Evolutionary conservation across 345 rosid species (phyloP), one percentile per base, ranked within the genome.

Genomic region (Brassica cretica): DNA sequence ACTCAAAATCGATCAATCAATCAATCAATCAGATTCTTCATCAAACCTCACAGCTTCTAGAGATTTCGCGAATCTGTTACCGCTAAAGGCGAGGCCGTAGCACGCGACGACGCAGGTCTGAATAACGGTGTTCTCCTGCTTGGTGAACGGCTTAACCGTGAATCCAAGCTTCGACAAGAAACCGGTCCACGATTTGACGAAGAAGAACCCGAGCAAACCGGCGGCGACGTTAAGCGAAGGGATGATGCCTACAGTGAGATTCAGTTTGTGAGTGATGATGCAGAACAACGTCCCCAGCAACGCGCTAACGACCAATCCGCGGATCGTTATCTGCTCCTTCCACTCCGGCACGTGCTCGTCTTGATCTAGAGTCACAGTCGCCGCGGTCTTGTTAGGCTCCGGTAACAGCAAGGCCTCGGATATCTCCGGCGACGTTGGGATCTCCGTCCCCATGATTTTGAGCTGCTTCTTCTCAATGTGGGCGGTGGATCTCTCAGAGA

Each of bases 161-260:
- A 51, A 51, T 51, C 19, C 56, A 5, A 51, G 56, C 56, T 51
- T 51, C 56, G 56, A n/a, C 56, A 51, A n/a, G 6, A 51, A 51
- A 51, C 56, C 56, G 19, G 56, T 51, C 56, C 56, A 51, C 56
- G 56, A 51, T 51, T 51, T 51, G 56, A 51, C 56, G 56, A 51
- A 51, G 56, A 51, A 51, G 56, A 51, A 51, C 3, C 56, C 56
- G 56, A 51, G 56, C 56, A 51, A n/a, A 51, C 56, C 56, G 1
- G 56, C 56, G 3, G 56, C 56, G 56, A 51, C 56, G 56, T 51
- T 51, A 0, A 51, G 56, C 19, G 56, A 51, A 51, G 56, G 56
- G 56, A 51, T 51, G 56, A 51, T 51, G 6, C 56, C 56, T 51
- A 51, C 56, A 0, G 56, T 51, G 56, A 51, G 56, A n/a, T 51